Evolutionary conservation across 2,329 filamentous ascomycete species (phyloP).

Genomic region (Aspergillus eucalypticola): DNA sequence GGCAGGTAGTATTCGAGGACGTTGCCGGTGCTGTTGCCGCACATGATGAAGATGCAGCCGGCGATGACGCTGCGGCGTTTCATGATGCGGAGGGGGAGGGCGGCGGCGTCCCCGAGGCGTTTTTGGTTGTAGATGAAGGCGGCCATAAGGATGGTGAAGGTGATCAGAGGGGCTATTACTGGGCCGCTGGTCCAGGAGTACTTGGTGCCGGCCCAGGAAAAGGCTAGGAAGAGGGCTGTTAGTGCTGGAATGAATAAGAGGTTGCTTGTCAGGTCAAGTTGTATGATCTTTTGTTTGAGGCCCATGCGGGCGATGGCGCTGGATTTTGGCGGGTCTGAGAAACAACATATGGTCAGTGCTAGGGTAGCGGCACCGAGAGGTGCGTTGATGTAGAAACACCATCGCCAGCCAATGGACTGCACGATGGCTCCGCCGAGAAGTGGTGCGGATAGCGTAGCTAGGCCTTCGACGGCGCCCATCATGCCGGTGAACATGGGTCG

Average conservation of each 20-base stretch:
- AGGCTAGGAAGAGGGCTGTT: conserved; percentile 28
- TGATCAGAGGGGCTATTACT: conserved; percentile 36
- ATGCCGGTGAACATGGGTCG: conserved; percentile 30
- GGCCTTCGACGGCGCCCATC: conserved; percentile 25
- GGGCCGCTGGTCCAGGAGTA: conserved; percentile 36
- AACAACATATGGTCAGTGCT: conserved; percentile 18
- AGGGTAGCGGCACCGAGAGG: conserved; percentile 30
- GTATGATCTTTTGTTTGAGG: conserved; percentile 26
- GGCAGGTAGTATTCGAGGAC: conserved; percentile 33
- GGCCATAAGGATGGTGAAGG: conserved; percentile 33
- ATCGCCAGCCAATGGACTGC: conserved; percentile 37
- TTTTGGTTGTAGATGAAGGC: conserved; percentile 35
- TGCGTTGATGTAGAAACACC: conserved; percentile 41
- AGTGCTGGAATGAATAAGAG: conserved; percentile 35
- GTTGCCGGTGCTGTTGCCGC: conserved; percentile 25
- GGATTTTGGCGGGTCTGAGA: conserved; percentile 23
- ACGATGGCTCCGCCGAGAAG: conserved; percentile 39
- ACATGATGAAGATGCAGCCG: conserved; percentile 25
- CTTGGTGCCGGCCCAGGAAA: conserved; percentile 39
- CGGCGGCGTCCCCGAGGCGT: conserved; percentile 32
- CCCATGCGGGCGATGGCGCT: conserved; percentile 12
- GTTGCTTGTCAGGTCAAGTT: conserved; percentile 37
- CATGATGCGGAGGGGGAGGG: conserved; percentile 36
- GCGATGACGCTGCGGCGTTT: conserved; percentile 30
- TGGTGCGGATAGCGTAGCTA: conserved; percentile 31